A percentile compares a stretch with the other conserved stretches of the same genome.
Conservation (phyloP, 129 eudicot species). For the Pittosporum tobira region DNA sequence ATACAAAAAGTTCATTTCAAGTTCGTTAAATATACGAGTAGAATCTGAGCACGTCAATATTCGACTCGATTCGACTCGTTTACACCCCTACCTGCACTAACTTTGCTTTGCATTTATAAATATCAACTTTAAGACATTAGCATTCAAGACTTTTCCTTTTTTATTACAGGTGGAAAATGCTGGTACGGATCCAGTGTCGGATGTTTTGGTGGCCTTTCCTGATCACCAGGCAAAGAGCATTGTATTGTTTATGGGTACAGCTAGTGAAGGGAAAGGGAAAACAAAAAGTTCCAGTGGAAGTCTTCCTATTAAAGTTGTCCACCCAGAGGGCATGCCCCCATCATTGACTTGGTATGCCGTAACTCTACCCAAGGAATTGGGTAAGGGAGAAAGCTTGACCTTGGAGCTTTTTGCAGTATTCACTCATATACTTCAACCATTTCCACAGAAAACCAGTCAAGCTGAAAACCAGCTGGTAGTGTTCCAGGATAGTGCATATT, state of each 20-base stretch:
- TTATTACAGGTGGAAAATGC: constrained; percentile 54
- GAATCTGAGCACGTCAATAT: no score
- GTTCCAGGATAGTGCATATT: constrained; percentile 79
- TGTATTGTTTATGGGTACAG: constrained; percentile 36
- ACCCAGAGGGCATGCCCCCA: constrained; percentile 64
- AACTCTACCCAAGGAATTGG: constrained; percentile 51
- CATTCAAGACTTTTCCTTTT: not conserved
- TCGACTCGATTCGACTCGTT: no score
- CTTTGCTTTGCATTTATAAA: not conserved
- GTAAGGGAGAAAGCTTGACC: constrained; percentile 56
- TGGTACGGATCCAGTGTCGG: constrained; percentile 59
- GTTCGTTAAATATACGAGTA: no score
- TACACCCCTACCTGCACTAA: no score
- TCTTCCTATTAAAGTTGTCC: constrained; percentile 34
- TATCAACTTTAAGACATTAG: not conserved
- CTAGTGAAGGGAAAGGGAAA: constrained; percentile 64
- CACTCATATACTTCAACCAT: constrained; percentile 55
- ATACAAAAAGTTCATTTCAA: no score
- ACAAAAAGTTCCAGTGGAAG: constrained; percentile 32
- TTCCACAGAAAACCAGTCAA: constrained; percentile 89
- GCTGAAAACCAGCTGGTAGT: constrained; percentile 62
- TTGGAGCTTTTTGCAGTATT: constrained; percentile 59
- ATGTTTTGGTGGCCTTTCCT: constrained; percentile 60
- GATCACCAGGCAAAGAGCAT: constrained; percentile 62
- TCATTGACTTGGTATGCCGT: constrained; percentile 52